Evolutionary conservation across 495 filamentous ascomycete genomes (phyloP), one percentile per base, ranked within the genome.

Genomic region (Rhizodiscina lignyota): DNA sequence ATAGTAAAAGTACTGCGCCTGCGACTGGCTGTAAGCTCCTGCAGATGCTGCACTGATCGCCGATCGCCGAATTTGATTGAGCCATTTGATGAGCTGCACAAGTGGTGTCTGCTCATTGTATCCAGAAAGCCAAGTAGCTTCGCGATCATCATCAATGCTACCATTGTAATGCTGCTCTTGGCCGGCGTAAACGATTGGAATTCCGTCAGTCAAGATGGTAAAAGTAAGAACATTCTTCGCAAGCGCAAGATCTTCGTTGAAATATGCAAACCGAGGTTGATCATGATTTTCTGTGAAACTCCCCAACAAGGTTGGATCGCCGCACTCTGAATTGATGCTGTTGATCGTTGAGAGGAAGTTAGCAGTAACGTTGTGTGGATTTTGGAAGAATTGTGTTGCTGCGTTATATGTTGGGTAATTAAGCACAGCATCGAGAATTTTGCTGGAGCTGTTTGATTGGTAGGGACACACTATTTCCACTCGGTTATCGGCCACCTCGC

Each of bases 221-320:
- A 77, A 82, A 0, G 77, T 66, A 37, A 83, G 70, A 2, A 67
- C 75, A 47, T 87, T 79, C 52, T 72, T 72, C 20, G 72, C 62
- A 3, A 77, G 62, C 2, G 71, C 56, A 27, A 63, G 60, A 30
- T 55, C 50, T 17, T 32, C 28, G 18, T 40, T 55, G 2, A 44
- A 28, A 3, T 30, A 42, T 18, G 42, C 47, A 39, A 55, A 49
- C 20, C 51, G 54, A 1, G 47, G 50, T 0, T 47, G 65, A 51
- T 91, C 82, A 45, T 91, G 83, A 47, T 91, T 91, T 44, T 87
- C 82, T 11, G 74, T 39, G 54, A 91, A 91, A 3, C 63, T 74
- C 21, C 80, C 79, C 4, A 82, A 62, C 0, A 83, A 58, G 4
- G 68, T 75, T 1, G 67, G 61, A 41, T 83, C 78, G 5, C 50